Conservation (phyloP, 176 grass and related monocot genomes). For the Carex scoparia region DNA sequence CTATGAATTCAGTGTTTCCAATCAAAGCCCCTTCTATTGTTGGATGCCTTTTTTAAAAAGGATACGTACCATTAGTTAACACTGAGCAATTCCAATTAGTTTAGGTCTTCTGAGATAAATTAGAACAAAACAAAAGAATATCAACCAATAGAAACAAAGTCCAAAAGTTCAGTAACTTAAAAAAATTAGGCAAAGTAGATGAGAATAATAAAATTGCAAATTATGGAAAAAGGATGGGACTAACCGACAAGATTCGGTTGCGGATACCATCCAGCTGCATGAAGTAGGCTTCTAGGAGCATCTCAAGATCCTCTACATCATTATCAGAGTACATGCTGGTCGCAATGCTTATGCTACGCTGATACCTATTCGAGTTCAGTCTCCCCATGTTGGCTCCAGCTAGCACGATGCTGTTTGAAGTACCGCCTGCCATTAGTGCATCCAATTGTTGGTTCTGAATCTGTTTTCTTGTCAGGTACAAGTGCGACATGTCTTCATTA, state of each 20-base stretch:
- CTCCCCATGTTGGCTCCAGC: slow-evolving; percentile 39
- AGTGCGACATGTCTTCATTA: slow-evolving; percentile 87
- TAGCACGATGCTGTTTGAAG: slow-evolving; percentile 74
- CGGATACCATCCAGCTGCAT: slow-evolving; percentile 98
- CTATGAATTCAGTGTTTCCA: background rate
- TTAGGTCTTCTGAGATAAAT: background rate
- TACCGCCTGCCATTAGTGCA: slow-evolving; percentile 62
- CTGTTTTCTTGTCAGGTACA: slow-evolving; percentile 98
- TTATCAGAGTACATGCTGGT: slow-evolving; percentile 87
- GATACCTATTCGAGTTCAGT: slow-evolving; percentile 49
- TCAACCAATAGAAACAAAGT: background rate
- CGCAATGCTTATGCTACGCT: slow-evolving; percentile 62
- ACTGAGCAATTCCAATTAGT: background rate
- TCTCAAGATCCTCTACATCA: slow-evolving; percentile 94
- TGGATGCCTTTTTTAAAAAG: background rate
- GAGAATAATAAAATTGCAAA: background rate
- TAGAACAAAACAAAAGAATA: background rate
- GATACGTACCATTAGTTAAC: background rate
- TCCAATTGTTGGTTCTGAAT: slow-evolving; percentile 86
- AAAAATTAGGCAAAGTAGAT: background rate
- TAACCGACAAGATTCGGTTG: slow-evolving; percentile 96
- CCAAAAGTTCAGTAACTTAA: background rate
- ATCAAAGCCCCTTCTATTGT: background rate
- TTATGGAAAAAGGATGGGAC: slow-evolving; percentile 15
- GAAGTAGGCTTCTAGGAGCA: slow-evolving; percentile 99